Percentiles rank a stretch among this genome's conserved stretches.
Conservation (phyloP, 2,329 filamentous ascomycete genomes). For the Colletotrichum plurivorum region DNA sequence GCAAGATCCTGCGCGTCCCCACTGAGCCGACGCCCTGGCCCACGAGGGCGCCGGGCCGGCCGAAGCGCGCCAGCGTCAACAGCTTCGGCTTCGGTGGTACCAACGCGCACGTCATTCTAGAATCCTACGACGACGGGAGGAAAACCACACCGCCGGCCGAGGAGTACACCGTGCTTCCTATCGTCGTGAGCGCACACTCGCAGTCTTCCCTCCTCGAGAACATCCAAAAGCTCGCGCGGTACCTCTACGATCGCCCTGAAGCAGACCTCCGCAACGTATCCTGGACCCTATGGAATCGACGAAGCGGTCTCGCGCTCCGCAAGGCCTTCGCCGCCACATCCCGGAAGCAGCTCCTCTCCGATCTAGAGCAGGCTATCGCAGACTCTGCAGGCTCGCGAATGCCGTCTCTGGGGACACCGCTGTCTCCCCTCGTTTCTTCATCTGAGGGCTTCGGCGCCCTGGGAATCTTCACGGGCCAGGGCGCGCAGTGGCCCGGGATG, state of each 20-base stretch:
- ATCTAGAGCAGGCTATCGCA: background rate
- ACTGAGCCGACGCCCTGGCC: slow-evolving; percentile 46
- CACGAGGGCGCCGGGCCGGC: slow-evolving; percentile 29
- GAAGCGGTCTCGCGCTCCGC: background rate
- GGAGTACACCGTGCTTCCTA: background rate
- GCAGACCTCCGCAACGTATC: background rate
- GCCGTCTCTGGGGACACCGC: background rate
- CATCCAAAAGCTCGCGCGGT: background rate
- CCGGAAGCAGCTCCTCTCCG: background rate
- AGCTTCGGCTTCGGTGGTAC: slow-evolving; percentile 49
- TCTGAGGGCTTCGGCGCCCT: background rate
- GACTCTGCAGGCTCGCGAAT: background rate
- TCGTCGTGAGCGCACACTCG: slow-evolving; percentile 14
- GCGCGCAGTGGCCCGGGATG: slow-evolving; percentile 44
- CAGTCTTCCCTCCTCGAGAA: slow-evolving; percentile 4
- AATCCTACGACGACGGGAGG: slow-evolving; percentile 20
- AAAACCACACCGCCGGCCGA: background rate
- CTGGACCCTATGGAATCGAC: background rate
- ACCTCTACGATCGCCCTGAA: background rate
- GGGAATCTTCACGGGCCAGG: slow-evolving; percentile 47
- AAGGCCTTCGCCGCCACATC: slow-evolving; percentile 5
- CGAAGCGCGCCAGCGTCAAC: slow-evolving; percentile 53
- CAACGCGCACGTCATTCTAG: slow-evolving; percentile 47
- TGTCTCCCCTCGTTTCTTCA: background rate
- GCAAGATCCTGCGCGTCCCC: slow-evolving; percentile 43